These are phyloP conservation scores for Penicillium dipodomyicola DNA, from an alignment of 495 filamentous ascomycete genomes.

Conservation along the genomic window DNA sequence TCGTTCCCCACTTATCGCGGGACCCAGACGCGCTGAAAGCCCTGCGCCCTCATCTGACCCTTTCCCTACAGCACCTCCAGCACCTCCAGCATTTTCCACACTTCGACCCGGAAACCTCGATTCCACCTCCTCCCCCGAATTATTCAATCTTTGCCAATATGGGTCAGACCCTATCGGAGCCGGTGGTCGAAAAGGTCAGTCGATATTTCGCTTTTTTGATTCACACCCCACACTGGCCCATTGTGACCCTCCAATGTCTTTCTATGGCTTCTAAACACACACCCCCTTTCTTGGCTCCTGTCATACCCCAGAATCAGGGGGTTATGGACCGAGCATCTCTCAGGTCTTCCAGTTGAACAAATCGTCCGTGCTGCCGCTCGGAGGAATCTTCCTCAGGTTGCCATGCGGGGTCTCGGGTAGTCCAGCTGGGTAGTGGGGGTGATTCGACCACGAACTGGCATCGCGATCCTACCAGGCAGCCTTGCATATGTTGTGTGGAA, in stretches of 20 bases:
- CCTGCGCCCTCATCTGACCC: slow-evolving; percentile 34
- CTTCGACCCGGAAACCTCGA: slow-evolving; percentile 16
- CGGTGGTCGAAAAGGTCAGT: slow-evolving; percentile 96
- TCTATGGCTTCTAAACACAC: slow-evolving; percentile 17
- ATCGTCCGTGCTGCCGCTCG: not conserved
- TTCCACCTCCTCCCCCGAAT: slow-evolving; percentile 16
- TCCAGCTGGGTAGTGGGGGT: slow-evolving; percentile 20
- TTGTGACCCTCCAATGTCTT: slow-evolving; percentile 11
- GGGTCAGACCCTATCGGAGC: slow-evolving; percentile 99
- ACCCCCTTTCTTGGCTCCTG: slow-evolving; percentile 9
- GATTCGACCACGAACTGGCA: not conserved
- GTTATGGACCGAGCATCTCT: not conserved
- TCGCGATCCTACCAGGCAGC: slow-evolving; percentile 7
- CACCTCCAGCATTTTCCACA: slow-evolving; percentile 22
- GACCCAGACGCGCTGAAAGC: slow-evolving; percentile 32
- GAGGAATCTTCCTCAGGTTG: slow-evolving; percentile 12
- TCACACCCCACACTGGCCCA: slow-evolving; percentile 34
- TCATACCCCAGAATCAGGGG: not conserved
- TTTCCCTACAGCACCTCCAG: slow-evolving; percentile 15
- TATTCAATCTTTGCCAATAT: slow-evolving; percentile 52
- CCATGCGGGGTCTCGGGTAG: slow-evolving; percentile 27
- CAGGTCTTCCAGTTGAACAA: not conserved
- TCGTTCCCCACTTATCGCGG: slow-evolving; percentile 34
- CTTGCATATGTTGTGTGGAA: slow-evolving; percentile 3
- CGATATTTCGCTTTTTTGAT: slow-evolving; percentile 26